Conservation (phyloP, 2,329 filamentous ascomycete species). For the Podosphaera aphanis region DNA sequence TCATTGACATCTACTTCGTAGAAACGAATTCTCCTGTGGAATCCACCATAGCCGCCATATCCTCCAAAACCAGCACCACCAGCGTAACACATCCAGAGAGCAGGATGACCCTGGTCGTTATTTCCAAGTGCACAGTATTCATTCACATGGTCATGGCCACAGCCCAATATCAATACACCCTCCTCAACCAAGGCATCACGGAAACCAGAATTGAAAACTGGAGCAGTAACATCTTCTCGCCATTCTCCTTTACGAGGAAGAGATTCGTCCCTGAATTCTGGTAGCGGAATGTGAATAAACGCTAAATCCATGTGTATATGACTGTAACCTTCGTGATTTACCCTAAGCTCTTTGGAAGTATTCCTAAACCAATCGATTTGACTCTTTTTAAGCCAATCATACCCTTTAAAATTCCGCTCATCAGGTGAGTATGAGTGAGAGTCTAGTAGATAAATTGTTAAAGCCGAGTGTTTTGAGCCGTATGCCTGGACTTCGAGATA, state of each 20-base stretch:
- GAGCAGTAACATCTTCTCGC: slow-evolving; percentile 69
- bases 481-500: slow-evolving; percentile 72
- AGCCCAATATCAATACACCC: slow-evolving; percentile 67
- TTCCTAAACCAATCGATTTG: slow-evolving; percentile 89
- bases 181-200: slow-evolving; percentile 70
- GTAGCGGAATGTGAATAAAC: slow-evolving; percentile 91
- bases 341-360: slow-evolving; percentile 50
- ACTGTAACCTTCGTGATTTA: slow-evolving; percentile 61
- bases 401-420: slow-evolving; percentile 69
- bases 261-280: slow-evolving; percentile 50
- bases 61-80: slow-evolving; percentile 83
- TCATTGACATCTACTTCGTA: slow-evolving; percentile 89
- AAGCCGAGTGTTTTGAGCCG: slow-evolving; percentile 63
- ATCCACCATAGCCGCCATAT: slow-evolving; percentile 77
- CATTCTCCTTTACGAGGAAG: slow-evolving; percentile 45
- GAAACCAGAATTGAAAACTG: slow-evolving; percentile 78
- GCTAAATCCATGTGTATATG: slow-evolving; percentile 88
- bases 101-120: slow-evolving; percentile 23
- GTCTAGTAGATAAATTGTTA: slow-evolving; percentile 89
- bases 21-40: slow-evolving; percentile 59
- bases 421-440: slow-evolving; percentile 82
- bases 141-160: slow-evolving; percentile 90
- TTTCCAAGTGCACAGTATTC: slow-evolving; percentile 65
- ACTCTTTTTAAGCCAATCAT: slow-evolving; percentile 87
- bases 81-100: slow-evolving; percentile 95